These are phyloP conservation scores for Fereydounia khargensis DNA, from an alignment of 1,284 basidiomycete genomes.

Conservation along the genomic window DNA sequence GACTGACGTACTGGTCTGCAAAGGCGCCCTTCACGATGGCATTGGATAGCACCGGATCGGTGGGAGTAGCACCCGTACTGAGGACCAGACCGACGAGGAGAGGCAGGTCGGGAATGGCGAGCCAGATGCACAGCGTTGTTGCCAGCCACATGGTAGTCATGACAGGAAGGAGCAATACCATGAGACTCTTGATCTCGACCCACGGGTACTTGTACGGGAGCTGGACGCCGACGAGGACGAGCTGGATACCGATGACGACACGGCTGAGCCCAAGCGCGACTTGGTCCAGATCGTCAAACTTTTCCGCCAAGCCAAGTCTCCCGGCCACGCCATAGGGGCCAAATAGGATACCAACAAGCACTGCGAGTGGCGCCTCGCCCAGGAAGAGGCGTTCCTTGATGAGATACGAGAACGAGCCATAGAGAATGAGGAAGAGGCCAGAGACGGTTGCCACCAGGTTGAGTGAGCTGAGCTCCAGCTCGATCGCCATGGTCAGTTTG, in stretches of 20 bases:
- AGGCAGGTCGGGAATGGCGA: constrained; percentile 31
- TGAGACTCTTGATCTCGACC: constrained; percentile 28
- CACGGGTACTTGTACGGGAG: constrained; percentile 43
- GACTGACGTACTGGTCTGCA: constrained; percentile 47
- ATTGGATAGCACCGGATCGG: constrained; percentile 46
- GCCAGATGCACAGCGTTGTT: constrained; percentile 31
- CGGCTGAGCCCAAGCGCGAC: constrained; percentile 34
- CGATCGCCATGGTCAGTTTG: constrained; percentile 10
- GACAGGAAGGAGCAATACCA: constrained; percentile 33
- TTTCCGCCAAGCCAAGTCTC: constrained; percentile 25
- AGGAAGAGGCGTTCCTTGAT: constrained; percentile 45
- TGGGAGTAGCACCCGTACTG: constrained; percentile 36
- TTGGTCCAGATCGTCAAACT: constrained; percentile 21
- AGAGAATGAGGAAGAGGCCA: constrained; percentile 34
- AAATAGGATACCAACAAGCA: constrained; percentile 36
- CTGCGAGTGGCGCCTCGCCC: constrained; percentile 44
- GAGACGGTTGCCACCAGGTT: constrained; percentile 29
- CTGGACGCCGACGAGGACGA: constrained; percentile 43
- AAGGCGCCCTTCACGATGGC: constrained; percentile 49
- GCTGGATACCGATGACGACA: constrained; percentile 42
- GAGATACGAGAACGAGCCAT: constrained; percentile 39
- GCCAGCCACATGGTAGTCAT: constrained; percentile 47
- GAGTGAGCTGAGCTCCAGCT: constrained; percentile 24
- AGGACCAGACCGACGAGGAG: constrained; percentile 37
- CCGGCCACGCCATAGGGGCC: constrained; percentile 39